Base-by-base conservation (phyloP, 768 basidiomycete species). In the Termitomyces sp. region DNA sequence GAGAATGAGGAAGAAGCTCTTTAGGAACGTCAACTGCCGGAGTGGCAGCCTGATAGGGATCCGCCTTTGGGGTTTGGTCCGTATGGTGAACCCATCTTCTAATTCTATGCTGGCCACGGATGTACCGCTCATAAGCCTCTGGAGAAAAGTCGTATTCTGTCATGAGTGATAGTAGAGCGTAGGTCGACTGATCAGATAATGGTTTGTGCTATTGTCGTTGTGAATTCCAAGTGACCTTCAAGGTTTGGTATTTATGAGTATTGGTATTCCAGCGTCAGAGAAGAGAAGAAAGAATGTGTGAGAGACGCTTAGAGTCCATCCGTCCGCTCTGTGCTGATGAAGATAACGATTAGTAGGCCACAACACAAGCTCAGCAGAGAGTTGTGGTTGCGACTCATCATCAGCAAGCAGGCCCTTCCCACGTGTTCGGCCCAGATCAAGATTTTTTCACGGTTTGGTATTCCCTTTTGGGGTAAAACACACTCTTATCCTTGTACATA, bases 61-160 rank as follows among this genome's bases (percentile, higher is more conserved):
- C 48, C 2, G 55, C 47, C n/a, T 38, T 49, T 8, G 55, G 56
- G 20, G 54, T 35, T 32, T 47, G 28, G 48, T 43, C 36, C 24
- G 28, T 55, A 6, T 55, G 40, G 13, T 52, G 26, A 24, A 46
- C 46, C 59, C 47, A 52, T 55, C 47, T 9, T 18, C 24, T 9
- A 24, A 57, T 38, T 6, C 59, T 56, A 7, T 60, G 47, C 50
- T 64, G 61, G 20, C 52, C 56, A 35, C 47, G 60, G 5, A 66
- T 36, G 57, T 53, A 59, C 0, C 52, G 62, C 41, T 64, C 62
- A 30, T 58, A 65, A 18, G 65, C 65, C 36, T 65, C 65, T 0
- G 65, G 65, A 16, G 65, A 65, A 40, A 61, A 66, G 56, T 66
- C 65, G 52, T 66, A 66, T 51, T 66, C 65, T 24, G 65, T 66